A percentile compares a stretch with the other conserved stretches of the same genome.
These are phyloP conservation scores for Pseudocercospora musae DNA, from an alignment of 2,329 filamentous ascomycete species.

Conservation along the genomic window DNA sequence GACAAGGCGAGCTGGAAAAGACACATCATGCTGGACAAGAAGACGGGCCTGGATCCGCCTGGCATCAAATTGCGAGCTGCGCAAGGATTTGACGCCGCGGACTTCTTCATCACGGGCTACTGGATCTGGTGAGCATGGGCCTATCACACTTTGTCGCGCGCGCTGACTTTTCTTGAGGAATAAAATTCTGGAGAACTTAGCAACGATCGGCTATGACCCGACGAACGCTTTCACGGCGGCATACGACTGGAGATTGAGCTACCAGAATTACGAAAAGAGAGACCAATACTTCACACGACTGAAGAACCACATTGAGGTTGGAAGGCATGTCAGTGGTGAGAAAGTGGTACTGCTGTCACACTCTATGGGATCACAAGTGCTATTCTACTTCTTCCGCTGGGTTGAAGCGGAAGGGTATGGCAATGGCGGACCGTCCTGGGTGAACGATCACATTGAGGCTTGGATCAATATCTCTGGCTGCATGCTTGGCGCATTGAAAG, in stretches of 20 bases:
- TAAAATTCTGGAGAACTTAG: constrained; percentile 95
- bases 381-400: constrained; percentile 81
- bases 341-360: constrained; percentile 88
- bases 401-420: constrained; percentile 77
- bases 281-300: constrained; percentile 93
- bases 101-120: constrained; percentile 87
- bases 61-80: constrained; percentile 86
- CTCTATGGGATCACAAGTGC: constrained; percentile 95
- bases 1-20: constrained; percentile 94
- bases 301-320: constrained; percentile 86
- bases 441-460: constrained; percentile 81
- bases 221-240: constrained; percentile 65
- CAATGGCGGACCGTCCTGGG: constrained; percentile 80
- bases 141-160: background rate
- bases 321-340: constrained; percentile 65
- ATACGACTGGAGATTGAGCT: constrained; percentile 92
- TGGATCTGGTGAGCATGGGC: constrained; percentile 69
- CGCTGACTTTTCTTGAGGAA: constrained; percentile 50
- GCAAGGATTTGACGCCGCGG: constrained; percentile 94
- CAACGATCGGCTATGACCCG: constrained; percentile 94
- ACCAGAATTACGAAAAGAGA: constrained; percentile 80
- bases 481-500: constrained; percentile 94
- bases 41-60: constrained; percentile 85
- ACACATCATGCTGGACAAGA: constrained; percentile 94
- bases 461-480: constrained; percentile 99